A percentile compares a stretch with the other conserved stretches of the same genome.
phyloP scores from a whole-genome alignment of 75 land plant species.

The Cryptomeria japonica region DNA sequence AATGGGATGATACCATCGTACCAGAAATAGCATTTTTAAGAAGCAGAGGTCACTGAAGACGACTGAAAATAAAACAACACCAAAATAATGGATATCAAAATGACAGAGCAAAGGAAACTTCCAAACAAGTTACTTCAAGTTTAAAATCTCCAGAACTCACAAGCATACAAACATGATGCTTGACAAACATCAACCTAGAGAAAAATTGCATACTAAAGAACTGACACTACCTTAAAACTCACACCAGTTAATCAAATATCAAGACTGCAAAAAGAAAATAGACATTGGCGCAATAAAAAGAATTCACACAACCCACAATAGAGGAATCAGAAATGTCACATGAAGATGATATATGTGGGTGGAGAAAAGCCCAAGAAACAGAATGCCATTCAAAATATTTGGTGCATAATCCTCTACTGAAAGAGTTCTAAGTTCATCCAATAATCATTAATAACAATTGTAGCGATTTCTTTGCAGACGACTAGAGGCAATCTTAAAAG shows the following conservation, averaged over 20 bases:
- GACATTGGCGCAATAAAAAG: background rate
- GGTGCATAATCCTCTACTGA: background rate
- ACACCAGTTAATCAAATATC: background rate
- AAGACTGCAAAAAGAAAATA: background rate
- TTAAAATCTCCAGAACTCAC: background rate
- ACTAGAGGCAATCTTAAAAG: background rate
- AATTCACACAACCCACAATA: background rate
- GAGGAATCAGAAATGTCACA: background rate
- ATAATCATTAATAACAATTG: background rate
- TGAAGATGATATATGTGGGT: background rate
- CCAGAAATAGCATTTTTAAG: background rate
- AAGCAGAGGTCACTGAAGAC: background rate
- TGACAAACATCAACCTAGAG: background rate
- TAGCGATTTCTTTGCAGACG: background rate
- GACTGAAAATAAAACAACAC: background rate
- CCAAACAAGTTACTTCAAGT: background rate
- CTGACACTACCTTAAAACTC: background rate
- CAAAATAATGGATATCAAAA: background rate
- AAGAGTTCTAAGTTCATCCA: background rate
- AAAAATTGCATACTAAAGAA: background rate
- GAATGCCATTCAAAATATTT: background rate
- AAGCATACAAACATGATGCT: background rate
- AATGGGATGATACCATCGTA: background rate
- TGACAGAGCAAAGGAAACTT: background rate
- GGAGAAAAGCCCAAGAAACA: background rate